phyloP scores from a whole-genome alignment of 2,329 filamentous ascomycete genomes.

The Pseudogymnoascus sp. region DNA sequence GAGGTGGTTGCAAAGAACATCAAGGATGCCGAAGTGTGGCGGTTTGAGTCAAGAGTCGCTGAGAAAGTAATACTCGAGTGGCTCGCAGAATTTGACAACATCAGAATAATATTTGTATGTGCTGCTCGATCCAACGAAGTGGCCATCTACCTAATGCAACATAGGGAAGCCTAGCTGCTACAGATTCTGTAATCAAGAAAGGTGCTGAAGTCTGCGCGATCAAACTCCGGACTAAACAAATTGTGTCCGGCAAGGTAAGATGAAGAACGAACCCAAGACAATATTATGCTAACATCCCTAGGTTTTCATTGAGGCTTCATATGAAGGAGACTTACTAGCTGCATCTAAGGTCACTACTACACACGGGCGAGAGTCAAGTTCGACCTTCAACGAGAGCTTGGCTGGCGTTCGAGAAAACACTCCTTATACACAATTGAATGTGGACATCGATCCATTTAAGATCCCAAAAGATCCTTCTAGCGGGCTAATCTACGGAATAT shows the following conservation, averaged over 20 bases:
- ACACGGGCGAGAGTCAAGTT: slow-evolving; percentile 19
- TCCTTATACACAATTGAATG: slow-evolving; percentile 10
- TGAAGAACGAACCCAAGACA: not conserved
- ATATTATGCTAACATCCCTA: not conserved
- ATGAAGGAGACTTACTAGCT: not conserved
- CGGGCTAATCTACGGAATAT: not conserved
- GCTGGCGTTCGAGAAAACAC: slow-evolving; percentile 19
- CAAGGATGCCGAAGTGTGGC: not conserved
- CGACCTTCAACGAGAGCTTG: slow-evolving; percentile 15
- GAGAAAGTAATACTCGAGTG: not conserved
- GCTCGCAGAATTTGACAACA: not conserved
- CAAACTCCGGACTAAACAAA: not conserved
- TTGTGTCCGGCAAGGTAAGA: not conserved
- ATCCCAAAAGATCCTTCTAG: not conserved
- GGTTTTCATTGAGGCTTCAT: not conserved
- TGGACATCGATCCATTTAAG: not conserved
- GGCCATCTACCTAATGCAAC: not conserved
- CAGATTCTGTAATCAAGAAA: not conserved
- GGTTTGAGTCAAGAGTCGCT: not conserved
- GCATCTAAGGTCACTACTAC: slow-evolving; percentile 13
- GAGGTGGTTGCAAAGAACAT: not conserved
- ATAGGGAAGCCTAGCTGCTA: not conserved
- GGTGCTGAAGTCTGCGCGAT: not conserved
- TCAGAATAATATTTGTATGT: not conserved
- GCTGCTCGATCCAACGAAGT: not conserved